Percentiles rank a stretch among this genome's conserved stretches.
Evolutionary conservation across 75 land plant species (phyloP).

Genomic region (Picea sitchensis): DNA sequence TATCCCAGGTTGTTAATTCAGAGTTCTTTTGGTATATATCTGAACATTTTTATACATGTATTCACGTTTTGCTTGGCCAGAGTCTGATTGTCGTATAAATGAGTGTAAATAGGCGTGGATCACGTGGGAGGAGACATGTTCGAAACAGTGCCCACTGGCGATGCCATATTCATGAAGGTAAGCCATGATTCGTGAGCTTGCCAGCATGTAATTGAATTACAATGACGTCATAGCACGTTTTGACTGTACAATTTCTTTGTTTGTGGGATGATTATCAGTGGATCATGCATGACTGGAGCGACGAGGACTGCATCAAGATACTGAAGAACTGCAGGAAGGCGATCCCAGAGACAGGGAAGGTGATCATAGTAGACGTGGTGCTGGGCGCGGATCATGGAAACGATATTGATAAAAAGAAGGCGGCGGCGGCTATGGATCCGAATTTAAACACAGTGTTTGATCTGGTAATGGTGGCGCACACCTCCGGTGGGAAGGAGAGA

Average conservation of each 20-base stretch:
- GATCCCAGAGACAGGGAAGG: slow-evolving; percentile 35
- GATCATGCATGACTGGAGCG: slow-evolving; percentile 50
- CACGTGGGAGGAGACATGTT: slow-evolving; percentile 45
- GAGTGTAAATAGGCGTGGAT: slow-evolving; percentile 24
- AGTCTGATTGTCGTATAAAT: not conserved
- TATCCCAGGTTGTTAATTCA: not conserved
- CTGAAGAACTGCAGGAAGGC: slow-evolving; percentile 32
- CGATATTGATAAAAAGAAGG: not conserved
- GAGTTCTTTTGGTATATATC: not conserved
- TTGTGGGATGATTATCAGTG: slow-evolving; percentile 15
- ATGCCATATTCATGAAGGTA: slow-evolving; percentile 45
- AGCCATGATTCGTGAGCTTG: not conserved
- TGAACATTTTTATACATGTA: not conserved
- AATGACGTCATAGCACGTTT: no score
- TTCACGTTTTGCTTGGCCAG: not conserved
- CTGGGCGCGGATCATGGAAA: not conserved
- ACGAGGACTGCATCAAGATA: slow-evolving; percentile 37
- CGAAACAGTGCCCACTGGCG: slow-evolving; percentile 23
- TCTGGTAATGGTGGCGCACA: slow-evolving; percentile 24
- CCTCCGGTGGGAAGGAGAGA: slow-evolving; percentile 39
- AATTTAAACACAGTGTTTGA: slow-evolving; percentile 20
- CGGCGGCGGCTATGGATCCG: not conserved
- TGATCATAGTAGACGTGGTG: slow-evolving; percentile 34
- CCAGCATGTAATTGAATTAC: not conserved
- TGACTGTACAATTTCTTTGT: no score